Percentiles rank a stretch among this genome's conserved stretches.
These are phyloP conservation scores for Skeletonema grethae DNA, from an alignment of 108 stramenopile species.

Conservation along the genomic window DNA sequence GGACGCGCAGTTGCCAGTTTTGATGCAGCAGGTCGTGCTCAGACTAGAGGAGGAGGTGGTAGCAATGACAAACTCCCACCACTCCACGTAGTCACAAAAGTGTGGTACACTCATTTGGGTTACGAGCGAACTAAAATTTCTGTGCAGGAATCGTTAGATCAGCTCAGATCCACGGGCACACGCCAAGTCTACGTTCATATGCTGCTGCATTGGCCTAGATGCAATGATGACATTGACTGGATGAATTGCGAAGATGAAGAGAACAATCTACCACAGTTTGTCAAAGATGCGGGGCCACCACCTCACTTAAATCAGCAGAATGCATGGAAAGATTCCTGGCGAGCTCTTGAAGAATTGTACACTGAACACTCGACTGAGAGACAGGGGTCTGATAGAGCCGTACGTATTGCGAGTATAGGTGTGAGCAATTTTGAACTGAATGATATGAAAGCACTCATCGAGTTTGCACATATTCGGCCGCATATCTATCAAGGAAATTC, in stretches of 20 bases:
- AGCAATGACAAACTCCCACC: slow-evolving; percentile 33
- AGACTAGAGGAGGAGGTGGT: slow-evolving; percentile 12
- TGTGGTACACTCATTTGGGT: slow-evolving; percentile 91
- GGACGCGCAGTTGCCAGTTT: slow-evolving; percentile 57
- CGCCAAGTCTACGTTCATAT: slow-evolving; percentile 65
- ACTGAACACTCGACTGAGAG: slow-evolving; percentile 11
- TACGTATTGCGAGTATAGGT: slow-evolving; percentile 71
- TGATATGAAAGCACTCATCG: slow-evolving; percentile 62
- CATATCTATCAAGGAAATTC: slow-evolving; percentile 75
- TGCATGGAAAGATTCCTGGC: slow-evolving; percentile 86
- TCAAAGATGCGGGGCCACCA: slow-evolving; percentile 69
- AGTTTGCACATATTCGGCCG: slow-evolving; percentile 51
- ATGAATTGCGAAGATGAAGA: slow-evolving; percentile 87
- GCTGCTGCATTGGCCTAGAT: slow-evolving; percentile 88
- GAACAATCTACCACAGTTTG: slow-evolving; percentile 46
- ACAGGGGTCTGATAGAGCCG: neutral
- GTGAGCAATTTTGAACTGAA: slow-evolving; percentile 83
- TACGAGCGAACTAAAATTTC: slow-evolving; percentile 81
- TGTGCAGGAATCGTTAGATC: slow-evolving; percentile 57
- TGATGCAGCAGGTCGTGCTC: neutral
- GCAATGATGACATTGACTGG: slow-evolving; percentile 76
- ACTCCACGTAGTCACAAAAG: slow-evolving; percentile 86
- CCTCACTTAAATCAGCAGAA: slow-evolving; percentile 71
- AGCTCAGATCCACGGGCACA: slow-evolving; percentile 18
- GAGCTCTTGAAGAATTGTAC: slow-evolving; percentile 75